These are phyloP conservation scores for Diaporthe sp. DNA, from an alignment of 2,329 filamentous ascomycete genomes.

Conservation along the genomic window DNA sequence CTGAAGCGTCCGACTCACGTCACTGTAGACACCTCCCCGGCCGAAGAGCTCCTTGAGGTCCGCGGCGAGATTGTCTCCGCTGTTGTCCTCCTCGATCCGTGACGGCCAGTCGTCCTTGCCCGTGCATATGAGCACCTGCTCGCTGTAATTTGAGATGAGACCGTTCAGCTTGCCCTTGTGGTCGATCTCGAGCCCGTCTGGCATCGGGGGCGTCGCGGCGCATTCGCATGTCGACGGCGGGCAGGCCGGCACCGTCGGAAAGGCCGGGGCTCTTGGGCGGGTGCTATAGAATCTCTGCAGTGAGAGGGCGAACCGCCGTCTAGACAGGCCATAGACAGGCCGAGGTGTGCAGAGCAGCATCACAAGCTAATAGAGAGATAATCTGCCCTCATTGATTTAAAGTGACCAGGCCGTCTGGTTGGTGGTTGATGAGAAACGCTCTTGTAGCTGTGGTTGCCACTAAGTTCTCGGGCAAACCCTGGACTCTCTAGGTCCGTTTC, in stretches of 20 bases:
- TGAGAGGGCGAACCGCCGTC: not conserved
- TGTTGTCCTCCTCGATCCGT: conserved; percentile 86
- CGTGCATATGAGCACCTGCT: conserved; percentile 88
- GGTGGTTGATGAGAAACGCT: not conserved
- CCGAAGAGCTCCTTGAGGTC: conserved; percentile 80
- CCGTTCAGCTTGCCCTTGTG: conserved; percentile 77
- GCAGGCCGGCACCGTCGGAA: conserved; percentile 69
- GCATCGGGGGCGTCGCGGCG: conserved; percentile 74
- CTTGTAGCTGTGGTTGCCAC: not conserved
- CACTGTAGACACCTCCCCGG: conserved; percentile 74
- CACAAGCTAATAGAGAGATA: not conserved
- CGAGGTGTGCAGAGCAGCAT: conserved; percentile 24
- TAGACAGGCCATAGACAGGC: conserved; percentile 10
- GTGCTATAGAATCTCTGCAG: conserved; percentile 34
- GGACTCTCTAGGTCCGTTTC: not conserved
- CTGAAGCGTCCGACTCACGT: conserved; percentile 65
- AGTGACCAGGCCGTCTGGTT: not conserved
- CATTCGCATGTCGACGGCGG: conserved; percentile 84
- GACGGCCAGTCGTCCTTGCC: conserved; percentile 86
- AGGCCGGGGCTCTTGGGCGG: conserved; percentile 44
- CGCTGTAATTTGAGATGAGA: conserved; percentile 82
- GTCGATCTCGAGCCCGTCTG: conserved; percentile 81
- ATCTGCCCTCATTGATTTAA: not conserved
- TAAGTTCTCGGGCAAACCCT: not conserved
- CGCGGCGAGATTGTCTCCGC: conserved; percentile 75